Percentiles rank a stretch among this genome's conserved stretches.
phyloP scores from a whole-genome alignment of 331 rosid genomes.

The Dryas integrifolia region DNA sequence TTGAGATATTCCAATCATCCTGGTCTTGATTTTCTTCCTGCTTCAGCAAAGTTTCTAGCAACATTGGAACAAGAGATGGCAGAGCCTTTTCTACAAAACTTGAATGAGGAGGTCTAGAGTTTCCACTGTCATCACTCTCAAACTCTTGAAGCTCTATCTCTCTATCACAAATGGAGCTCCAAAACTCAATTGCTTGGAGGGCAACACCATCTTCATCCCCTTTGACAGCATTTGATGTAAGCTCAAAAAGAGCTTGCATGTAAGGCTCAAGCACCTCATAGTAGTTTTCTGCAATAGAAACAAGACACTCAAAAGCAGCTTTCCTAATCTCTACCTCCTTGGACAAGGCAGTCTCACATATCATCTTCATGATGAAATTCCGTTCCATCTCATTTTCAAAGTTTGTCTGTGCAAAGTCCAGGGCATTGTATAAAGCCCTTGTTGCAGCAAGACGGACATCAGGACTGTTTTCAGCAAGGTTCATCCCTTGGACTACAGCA shows the following conservation, averaged over 20 bases:
- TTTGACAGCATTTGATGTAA: conserved; percentile 46
- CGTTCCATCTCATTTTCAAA: conserved; percentile 50
- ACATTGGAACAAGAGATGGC: conserved; percentile 39
- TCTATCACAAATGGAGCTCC: conserved; percentile 51
- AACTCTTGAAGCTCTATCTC: conserved; percentile 43
- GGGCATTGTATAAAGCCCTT: conserved; percentile 42
- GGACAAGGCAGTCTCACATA: conserved; percentile 41
- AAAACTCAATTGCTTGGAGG: conserved; percentile 49
- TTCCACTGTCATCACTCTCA: conserved; percentile 33
- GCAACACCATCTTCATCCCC: conserved; percentile 45
- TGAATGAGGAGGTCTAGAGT: conserved; percentile 35
- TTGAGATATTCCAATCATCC: conserved; percentile 47
- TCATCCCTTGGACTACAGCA: conserved; percentile 53
- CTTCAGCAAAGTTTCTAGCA: conserved; percentile 45
- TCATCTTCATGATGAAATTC: conserved; percentile 43
- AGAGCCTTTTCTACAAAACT: conserved; percentile 39
- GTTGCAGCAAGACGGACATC: conserved; percentile 49
- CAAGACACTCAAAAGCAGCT: conserved; percentile 53
- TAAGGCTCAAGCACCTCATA: conserved; percentile 43
- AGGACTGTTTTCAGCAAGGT: conserved; percentile 33
- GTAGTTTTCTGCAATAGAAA: conserved; percentile 43
- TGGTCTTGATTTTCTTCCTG: conserved; percentile 52
- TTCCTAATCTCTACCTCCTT: conserved; percentile 42
- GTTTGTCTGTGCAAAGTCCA: conserved; percentile 43
- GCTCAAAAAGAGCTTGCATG: conserved; percentile 46